Percentiles rank a stretch among this genome's conserved stretches.
Evolutionary conservation across 306 rosid genomes (phyloP).

Genomic region (Coriaria nepalensis): DNA sequence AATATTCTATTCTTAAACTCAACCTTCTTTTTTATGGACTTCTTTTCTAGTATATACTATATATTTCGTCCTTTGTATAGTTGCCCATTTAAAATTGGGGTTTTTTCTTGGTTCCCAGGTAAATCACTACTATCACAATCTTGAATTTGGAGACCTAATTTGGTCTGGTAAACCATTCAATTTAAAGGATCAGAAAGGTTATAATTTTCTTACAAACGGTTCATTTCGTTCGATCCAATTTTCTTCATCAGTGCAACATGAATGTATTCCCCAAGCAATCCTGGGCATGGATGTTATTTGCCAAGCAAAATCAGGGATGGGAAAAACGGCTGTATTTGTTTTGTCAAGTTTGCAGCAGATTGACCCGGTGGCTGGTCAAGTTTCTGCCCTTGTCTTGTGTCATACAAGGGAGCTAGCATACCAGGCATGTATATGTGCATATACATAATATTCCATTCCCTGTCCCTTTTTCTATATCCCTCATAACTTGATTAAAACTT

Average conservation of each 20-base stretch:
- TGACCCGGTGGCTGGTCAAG: slow-evolving; percentile 94
- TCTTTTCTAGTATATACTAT: no score
- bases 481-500: no score
- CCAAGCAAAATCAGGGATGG: slow-evolving; percentile 99
- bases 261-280: slow-evolving; percentile 98
- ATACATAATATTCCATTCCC: no score
- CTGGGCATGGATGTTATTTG: slow-evolving; percentile 98
- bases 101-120: slow-evolving; percentile 43
- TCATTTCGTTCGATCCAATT: slow-evolving; percentile 57
- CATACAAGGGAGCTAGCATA: slow-evolving; percentile 95
- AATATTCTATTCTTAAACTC: neutral
- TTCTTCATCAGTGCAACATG: slow-evolving; percentile 96
- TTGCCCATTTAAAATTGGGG: neutral
- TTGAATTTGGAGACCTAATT: slow-evolving; percentile 57
- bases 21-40: neutral
- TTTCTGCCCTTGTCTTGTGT: slow-evolving; percentile 85
- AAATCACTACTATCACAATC: slow-evolving; percentile 42
- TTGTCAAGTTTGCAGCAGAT: slow-evolving; percentile 91
- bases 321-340: slow-evolving; percentile 97
- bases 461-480: no score
- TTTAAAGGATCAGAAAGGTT: slow-evolving; percentile 50
- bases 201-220: slow-evolving; percentile 67
- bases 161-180: slow-evolving; percentile 54
- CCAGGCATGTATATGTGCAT: slow-evolving; percentile 38
- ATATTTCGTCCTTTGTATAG: no score